Percentiles rank a stretch among this genome's conserved stretches.
Conservation (phyloP, 345 rosid genomes). For the Theobroma cacao region DNA sequence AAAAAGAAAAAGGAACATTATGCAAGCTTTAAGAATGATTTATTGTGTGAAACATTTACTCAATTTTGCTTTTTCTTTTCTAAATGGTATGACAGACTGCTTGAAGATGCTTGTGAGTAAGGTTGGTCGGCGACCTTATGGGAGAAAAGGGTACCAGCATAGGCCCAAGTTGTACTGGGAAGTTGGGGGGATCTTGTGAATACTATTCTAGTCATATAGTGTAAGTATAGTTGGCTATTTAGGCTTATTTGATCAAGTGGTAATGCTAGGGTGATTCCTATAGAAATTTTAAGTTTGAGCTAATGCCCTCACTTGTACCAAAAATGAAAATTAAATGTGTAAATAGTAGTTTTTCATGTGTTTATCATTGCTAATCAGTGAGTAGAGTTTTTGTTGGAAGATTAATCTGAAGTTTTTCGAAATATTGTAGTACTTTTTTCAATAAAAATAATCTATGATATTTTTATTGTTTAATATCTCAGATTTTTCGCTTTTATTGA, state of each 20-base stretch:
- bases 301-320: background rate
- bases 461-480: no score
- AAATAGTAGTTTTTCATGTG: background rate
- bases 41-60: no score
- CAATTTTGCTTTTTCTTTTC: no score
- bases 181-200: background rate
- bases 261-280: background rate
- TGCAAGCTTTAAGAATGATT: no score
- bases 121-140: background rate
- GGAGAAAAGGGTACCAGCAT: background rate
- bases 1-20: no score
- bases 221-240: background rate
- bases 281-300: background rate
- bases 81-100: background rate
- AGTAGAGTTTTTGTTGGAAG: no score
- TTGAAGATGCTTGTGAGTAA: background rate
- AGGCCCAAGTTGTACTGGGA: background rate
- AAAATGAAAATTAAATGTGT: no score
- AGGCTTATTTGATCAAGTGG: background rate
- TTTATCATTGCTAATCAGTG: background rate
- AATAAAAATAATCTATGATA: no score
- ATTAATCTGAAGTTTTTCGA: background rate
- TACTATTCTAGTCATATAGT: background rate
- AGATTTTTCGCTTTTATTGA: no score
- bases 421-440: no score